Evolutionary conservation across 2,329 filamentous ascomycete species (phyloP), one percentile per base, ranked within the genome.

Genomic region (Purpureocillium lavendulum): DNA sequence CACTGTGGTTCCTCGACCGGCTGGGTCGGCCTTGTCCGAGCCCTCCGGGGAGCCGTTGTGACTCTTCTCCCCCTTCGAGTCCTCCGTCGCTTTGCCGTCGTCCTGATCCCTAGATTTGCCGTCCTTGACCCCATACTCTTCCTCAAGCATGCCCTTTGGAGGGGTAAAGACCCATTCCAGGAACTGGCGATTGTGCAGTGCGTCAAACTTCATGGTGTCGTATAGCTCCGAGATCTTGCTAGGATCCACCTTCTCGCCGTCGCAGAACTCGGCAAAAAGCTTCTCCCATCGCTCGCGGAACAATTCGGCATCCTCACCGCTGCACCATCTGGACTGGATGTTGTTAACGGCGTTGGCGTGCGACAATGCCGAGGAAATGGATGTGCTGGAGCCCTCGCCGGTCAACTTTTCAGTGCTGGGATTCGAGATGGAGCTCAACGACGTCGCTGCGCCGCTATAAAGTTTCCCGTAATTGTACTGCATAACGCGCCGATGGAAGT

Each of bases 191-290:
- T 98, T 98, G 63, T 98, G 94, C 12, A 98, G 71, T 1, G 92
- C 92, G 59, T 98, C 92, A 48, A 97, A 98, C 62, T 98, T 98
- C 92, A 98, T 97, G 15, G 90, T 97, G 60, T 98, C 92, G 60
- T 98, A 98, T 3, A 98, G 75, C 65, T 98, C 92, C 5, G 88
- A 96, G 45, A 98, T 90, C 67, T 98, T 98, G 70, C 89, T 95
- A 14, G 94, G 94, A 60, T 98, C 92, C 14, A 97, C 88, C 67
- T 98, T 98, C 54, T 98, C 92, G 1, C 86, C 84, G 59, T 98
- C 94, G 49, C 85, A 92, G 54, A 98, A 98, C 57, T 98, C 92
- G 35, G 82, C 79, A 63, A 98, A 98, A 2, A 98, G 75, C 66
- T 98, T 98, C 65, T 97, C 92, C 92, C 92, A 98, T 24, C 92